Evolutionary conservation across 768 basidiomycete species (phyloP), one percentile per base, ranked within the genome.

Genomic region (Cantharellus anzutake): DNA sequence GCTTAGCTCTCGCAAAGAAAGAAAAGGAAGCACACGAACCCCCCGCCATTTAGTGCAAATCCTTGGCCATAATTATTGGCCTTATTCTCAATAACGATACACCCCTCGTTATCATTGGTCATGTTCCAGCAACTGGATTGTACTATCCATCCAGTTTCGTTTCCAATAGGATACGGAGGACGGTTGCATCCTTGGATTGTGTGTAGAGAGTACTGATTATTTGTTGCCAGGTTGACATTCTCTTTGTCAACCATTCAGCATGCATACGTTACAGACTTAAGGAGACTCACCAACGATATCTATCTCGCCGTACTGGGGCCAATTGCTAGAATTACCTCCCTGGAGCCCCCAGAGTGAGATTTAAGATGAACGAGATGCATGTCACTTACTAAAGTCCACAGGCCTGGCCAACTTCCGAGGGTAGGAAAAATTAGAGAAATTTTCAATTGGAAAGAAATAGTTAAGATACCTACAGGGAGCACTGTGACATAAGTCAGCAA

Each of bases 1-100:
- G 1, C 11, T 48, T 48, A 48, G 29, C 14, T 11, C 11, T 38
- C 35, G 7, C 35, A 11, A 14, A 14, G 38, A 1, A 11, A 14
- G 11, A 55, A 14, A 38, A 37, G 14, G 52, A 55, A 29, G 20
- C 20, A 29, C 20, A 1, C 34, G 38, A 11, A 14, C 14, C 52
- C 56, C 14, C 56, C 56, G 14, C 56, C 59, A n/a, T 29, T 55
- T 1, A 34, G 20, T 14, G 59, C 59, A 41, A 60, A 60, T 4
- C 51, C 51, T 14, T 50, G 53, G n/a, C 59, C 59, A 34, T 60
- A 60, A 5, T 38, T 51, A 57, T 57, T 60, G 1, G 59, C 1
- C 2, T 57, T 37, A 34, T 35, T 57, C 35, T 60, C 51, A 29
- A 14, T 14, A 2, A 57, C 51, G 16, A 60, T 60, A 57, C 59